A percentile compares a stretch with the other conserved stretches of the same genome.
phyloP scores from a whole-genome alignment of 306 rosid genomes.

The Rosa persica region DNA sequence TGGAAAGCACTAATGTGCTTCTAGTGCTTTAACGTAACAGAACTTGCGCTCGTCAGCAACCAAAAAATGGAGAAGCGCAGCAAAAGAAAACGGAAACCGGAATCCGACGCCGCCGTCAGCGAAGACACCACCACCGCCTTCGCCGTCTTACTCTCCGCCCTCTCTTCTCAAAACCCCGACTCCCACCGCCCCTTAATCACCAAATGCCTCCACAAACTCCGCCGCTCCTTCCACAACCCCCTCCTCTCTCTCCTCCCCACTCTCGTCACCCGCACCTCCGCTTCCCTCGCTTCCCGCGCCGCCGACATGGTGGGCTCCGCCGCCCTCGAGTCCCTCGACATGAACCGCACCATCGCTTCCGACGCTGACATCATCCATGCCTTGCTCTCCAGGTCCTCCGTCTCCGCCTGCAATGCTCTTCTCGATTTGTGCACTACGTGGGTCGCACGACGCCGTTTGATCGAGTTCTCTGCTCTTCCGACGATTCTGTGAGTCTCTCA shows the following conservation, averaged over 20 bases:
- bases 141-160: slow-evolving; percentile 52
- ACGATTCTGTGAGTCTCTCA: slow-evolving; percentile 53
- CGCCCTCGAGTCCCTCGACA: slow-evolving; percentile 54
- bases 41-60: not conserved
- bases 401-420: slow-evolving; percentile 71
- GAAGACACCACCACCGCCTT: slow-evolving; percentile 24
- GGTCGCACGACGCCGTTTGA: slow-evolving; percentile 44
- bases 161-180: slow-evolving; percentile 31
- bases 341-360: slow-evolving; percentile 53
- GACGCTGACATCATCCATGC: slow-evolving; percentile 50
- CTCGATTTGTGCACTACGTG: slow-evolving; percentile 60
- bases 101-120: not conserved
- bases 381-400: slow-evolving; percentile 38
- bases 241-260: slow-evolving; percentile 64
- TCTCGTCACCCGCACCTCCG: slow-evolving; percentile 35
- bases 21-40: no score
- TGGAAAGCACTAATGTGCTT: no score
- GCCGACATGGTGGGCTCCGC: slow-evolving; percentile 52
- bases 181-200: slow-evolving; percentile 38
- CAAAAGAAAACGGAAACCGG: slow-evolving; percentile 38
- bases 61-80: slow-evolving; percentile 13
- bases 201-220: slow-evolving; percentile 51
- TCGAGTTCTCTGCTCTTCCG: slow-evolving; percentile 44
- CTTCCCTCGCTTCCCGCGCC: slow-evolving; percentile 33
- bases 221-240: slow-evolving; percentile 27